Evolutionary conservation across 2,329 filamentous ascomycete species (phyloP).

Genomic region (Botrytis galanthina): DNA sequence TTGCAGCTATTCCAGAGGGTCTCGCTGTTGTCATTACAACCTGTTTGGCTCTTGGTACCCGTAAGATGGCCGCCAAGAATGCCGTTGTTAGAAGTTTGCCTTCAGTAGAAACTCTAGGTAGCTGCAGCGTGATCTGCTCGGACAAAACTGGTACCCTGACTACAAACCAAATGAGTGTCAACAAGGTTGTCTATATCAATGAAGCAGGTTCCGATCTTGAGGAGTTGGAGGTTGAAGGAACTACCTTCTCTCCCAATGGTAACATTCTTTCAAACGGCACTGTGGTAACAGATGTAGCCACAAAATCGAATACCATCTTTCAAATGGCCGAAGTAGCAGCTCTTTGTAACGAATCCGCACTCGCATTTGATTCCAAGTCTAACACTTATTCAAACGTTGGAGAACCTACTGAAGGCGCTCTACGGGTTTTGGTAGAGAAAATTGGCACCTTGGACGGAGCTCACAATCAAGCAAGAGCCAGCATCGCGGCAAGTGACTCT

Average conservation of each 20-base stretch:
- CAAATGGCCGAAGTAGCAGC: constrained; percentile 72
- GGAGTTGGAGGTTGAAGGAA: constrained; percentile 87
- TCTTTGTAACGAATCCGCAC: constrained; percentile 84
- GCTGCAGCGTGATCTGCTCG: constrained; percentile 99
- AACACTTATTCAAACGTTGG: constrained; percentile 78
- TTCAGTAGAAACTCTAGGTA: constrained; percentile 95
- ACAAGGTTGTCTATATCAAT: constrained; percentile 82
- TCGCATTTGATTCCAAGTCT: constrained; percentile 77
- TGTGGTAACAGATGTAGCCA: constrained; percentile 63
- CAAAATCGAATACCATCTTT: constrained; percentile 70
- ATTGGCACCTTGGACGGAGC: constrained; percentile 65
- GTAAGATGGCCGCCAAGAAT: constrained; percentile 99
- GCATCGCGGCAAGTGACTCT: constrained; percentile 54
- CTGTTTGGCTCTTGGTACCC: constrained; percentile 89
- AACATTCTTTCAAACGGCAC: constrained; percentile 68
- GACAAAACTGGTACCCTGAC: constrained; percentile 98
- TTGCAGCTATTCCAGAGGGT: constrained; percentile 96
- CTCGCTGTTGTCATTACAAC: constrained; percentile 99
- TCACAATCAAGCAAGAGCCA: constrained; percentile 51
- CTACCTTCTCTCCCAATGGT: constrained; percentile 84
- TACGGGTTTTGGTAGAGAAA: constrained; percentile 90
- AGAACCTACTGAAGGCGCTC: constrained; percentile 91
- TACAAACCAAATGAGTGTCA: constrained; percentile 99
- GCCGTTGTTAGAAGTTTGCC: constrained; percentile 94
- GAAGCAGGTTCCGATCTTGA: constrained; percentile 71